Conservation (phyloP, 225 moss, liverwort and hornwort species). For the Asterella californica region DNA sequence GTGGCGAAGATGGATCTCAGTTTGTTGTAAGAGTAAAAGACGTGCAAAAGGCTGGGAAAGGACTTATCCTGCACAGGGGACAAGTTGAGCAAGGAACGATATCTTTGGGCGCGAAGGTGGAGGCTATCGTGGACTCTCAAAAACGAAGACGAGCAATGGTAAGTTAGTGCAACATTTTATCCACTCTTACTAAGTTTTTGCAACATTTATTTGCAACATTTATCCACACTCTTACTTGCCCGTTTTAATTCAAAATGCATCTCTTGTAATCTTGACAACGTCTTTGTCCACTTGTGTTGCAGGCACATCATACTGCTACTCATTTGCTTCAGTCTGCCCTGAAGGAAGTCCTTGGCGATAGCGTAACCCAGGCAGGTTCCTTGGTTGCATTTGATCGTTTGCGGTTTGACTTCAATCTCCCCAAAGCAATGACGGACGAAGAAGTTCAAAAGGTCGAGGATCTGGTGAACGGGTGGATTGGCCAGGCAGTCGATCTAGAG, state of each 20-base stretch:
- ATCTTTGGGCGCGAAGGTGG: constrained; percentile 60
- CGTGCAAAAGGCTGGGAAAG: constrained; percentile 73
- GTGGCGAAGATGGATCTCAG: constrained; percentile 41
- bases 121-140: constrained; percentile 55
- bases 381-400: constrained; percentile 90
- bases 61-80: constrained; percentile 66
- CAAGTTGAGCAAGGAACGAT: constrained; percentile 58
- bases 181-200: too few relatives aligned
- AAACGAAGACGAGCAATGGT: constrained; percentile 77
- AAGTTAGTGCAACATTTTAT: not conserved
- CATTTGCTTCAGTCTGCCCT: constrained; percentile 88
- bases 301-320: constrained; percentile 93
- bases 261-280: too few relatives aligned
- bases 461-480: constrained; percentile 83
- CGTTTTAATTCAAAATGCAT: not conserved
- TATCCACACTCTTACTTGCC: not conserved
- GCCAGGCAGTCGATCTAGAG: constrained; percentile 64
- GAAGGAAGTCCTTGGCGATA: constrained; percentile 67
- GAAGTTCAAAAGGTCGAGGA: constrained; percentile 63
- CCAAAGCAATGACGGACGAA: constrained; percentile 77
- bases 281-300: constrained; percentile 5
- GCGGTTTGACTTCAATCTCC: constrained; percentile 86
- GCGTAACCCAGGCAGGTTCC: constrained; percentile 84
- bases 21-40: constrained; percentile 65
- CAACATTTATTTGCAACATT: too few relatives aligned